These are phyloP conservation scores for Cladosporium cucumerinum DNA, from an alignment of 2,329 filamentous ascomycete genomes.

Conservation along the genomic window DNA sequence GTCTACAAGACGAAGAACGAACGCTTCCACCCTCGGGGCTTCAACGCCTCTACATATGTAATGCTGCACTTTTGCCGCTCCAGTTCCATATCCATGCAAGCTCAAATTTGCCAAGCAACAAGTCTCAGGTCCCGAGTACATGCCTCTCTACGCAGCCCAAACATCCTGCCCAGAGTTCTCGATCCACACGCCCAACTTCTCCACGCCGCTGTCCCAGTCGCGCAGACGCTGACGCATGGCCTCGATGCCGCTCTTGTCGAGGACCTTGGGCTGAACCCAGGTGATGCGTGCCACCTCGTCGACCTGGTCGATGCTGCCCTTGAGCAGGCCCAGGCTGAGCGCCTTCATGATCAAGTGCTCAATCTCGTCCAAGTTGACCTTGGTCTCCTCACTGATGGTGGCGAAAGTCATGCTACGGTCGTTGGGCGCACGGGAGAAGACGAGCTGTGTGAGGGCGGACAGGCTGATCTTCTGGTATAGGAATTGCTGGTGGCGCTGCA, in stretches of 20 bases:
- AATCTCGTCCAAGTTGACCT: conserved; percentile 85
- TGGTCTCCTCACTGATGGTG: conserved; percentile 86
- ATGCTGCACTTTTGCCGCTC: neutral
- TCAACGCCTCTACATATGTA: neutral
- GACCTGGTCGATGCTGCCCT: conserved; percentile 94
- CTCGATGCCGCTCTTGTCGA: conserved; percentile 92
- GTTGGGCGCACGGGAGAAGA: conserved; percentile 93
- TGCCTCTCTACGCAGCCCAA: conserved; percentile 67
- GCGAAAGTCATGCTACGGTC: conserved; percentile 91
- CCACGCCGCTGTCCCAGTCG: conserved; percentile 96
- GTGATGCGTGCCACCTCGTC: conserved; percentile 91
- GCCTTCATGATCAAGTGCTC: conserved; percentile 99
- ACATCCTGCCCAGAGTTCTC: conserved; percentile 91
- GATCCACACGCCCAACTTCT: conserved; percentile 95
- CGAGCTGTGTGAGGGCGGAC: conserved; percentile 89
- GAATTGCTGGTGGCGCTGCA: conserved; percentile 75
- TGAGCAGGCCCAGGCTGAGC: conserved; percentile 83
- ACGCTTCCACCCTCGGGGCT: neutral
- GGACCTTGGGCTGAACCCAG: conserved; percentile 97
- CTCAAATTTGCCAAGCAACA: neutral
- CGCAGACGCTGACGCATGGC: conserved; percentile 83
- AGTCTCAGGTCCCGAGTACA: neutral
- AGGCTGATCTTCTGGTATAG: conserved; percentile 97
- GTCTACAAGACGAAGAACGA: neutral
- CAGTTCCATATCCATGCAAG: neutral